Base-by-base conservation (phyloP, 495 filamentous ascomycete genomes). In the Podospora appendiculata region DNA sequence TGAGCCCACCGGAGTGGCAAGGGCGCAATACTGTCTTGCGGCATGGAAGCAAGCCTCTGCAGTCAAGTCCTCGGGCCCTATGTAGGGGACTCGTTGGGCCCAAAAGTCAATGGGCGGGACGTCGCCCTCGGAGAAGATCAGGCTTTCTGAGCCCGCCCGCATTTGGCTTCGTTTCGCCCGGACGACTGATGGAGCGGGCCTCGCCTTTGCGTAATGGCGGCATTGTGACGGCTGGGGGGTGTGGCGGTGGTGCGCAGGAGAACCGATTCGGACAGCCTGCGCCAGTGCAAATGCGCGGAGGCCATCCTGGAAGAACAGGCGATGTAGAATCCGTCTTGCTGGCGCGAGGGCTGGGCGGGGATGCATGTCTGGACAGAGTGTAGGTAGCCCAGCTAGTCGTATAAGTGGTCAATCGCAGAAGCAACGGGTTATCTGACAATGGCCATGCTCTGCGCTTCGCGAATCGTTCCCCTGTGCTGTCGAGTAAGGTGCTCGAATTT, bases 71-170 rank as follows among this genome's bases (percentile, higher is more conserved):
- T 48, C 44, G 41, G 61, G 53, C 0, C 8, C 54, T 36, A 8
- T 47, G 48, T 1, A 19, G 32, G 12, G 9, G 10, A 45, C 40
- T 1, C 41, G 17, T 1, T 32, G 9, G 2, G 43, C 39, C 66
- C 64, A 72, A 45, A 65, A 60, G 14, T 45, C 32, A 3, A 58
- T 35, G 1, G 46, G 50, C 7, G 70, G 69, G 8, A 67, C 32
- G 13, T 70, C 62, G 33, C 46, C 43, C n/a, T 39, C 10, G 1
- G 55, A 41, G 47, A 71, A 64, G 8, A 49, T 14, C 19, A 51
- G 35, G 8, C 19, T 19, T 3, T 39, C 4, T 25, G 25, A 25
- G 39, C 6, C 25, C 13, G 16, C 17, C 8, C 14, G 2, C 18
- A 42, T 51, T 32, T 41, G 18, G 42, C 40, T 8, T 50, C 13